phyloP scores from a whole-genome alignment of 1,284 basidiomycete species.

The Sporisorium scitamineum region DNA sequence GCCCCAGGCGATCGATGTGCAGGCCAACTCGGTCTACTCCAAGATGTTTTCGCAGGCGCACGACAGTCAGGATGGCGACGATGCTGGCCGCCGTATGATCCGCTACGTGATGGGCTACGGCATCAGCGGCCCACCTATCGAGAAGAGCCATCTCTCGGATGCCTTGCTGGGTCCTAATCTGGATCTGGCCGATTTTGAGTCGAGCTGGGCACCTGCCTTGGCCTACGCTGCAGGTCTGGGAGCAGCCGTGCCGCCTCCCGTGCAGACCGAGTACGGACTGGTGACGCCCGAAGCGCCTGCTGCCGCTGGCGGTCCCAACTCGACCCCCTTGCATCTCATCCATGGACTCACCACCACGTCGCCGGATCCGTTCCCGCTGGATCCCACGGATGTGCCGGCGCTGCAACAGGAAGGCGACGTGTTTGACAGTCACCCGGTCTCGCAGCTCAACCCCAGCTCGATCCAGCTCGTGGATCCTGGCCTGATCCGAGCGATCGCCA shows the following conservation, averaged over 20 bases:
- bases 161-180: slow-evolving; percentile 60
- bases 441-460: slow-evolving; percentile 10
- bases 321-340: slow-evolving; percentile 66
- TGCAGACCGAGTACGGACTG: slow-evolving; percentile 46
- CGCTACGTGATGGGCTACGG: slow-evolving; percentile 66
- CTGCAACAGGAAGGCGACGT: slow-evolving; percentile 44
- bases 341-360: slow-evolving; percentile 64
- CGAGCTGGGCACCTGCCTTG: slow-evolving; percentile 60
- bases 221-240: slow-evolving; percentile 60
- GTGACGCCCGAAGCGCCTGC: slow-evolving; percentile 35
- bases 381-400: slow-evolving; percentile 61
- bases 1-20: slow-evolving; percentile 48
- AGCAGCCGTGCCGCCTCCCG: slow-evolving; percentile 16
- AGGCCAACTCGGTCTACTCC: slow-evolving; percentile 50
- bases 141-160: slow-evolving; percentile 52
- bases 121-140: slow-evolving; percentile 65
- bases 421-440: slow-evolving; percentile 29
- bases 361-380: slow-evolving; percentile 63
- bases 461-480: slow-evolving; percentile 59
- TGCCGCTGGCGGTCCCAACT: slow-evolving; percentile 61
- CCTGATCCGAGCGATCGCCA: slow-evolving; percentile 64
- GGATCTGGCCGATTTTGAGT: slow-evolving; percentile 62
- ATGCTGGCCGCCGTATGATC: slow-evolving; percentile 33
- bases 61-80: slow-evolving; percentile 35
- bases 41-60: slow-evolving; percentile 42